Conservation (phyloP, 306 rosid genomes). For the Carpinus fangiana region DNA sequence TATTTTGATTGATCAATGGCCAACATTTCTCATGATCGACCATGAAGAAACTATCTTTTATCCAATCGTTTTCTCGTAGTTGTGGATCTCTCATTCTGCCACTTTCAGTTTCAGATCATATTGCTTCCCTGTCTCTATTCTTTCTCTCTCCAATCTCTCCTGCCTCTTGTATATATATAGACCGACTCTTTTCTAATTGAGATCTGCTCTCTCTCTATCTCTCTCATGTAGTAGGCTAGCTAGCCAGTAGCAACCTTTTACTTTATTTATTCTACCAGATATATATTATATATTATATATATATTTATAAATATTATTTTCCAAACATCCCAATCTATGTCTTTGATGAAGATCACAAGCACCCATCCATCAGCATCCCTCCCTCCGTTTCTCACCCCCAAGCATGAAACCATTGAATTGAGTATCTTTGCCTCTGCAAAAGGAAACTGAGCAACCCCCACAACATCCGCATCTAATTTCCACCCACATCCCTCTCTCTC, state of each 20-base stretch:
- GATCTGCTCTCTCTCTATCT: constrained; percentile 39
- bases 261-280: constrained; percentile 60
- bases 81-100: constrained; percentile 42
- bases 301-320: constrained; percentile 15
- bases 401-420: constrained; percentile 76
- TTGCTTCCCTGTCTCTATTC: constrained; percentile 20
- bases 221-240: not conserved
- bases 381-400: constrained; percentile 38
- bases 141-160: constrained; percentile 12
- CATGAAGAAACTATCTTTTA: constrained; percentile 27
- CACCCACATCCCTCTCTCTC: constrained; percentile 9
- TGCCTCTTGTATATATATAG: constrained; percentile 7
- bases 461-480: not conserved
- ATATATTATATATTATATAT: constrained; percentile 17
- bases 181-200: constrained; percentile 40
- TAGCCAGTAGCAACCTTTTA: not conserved
- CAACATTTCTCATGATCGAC: constrained; percentile 34
- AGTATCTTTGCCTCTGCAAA: constrained; percentile 56
- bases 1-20: constrained; percentile 24
- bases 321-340: constrained; percentile 38
- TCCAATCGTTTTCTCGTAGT: constrained; percentile 36
- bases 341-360: constrained; percentile 84
- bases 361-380: constrained; percentile 44
- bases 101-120: constrained; percentile 50
- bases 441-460: constrained; percentile 47